Conservation (phyloP, 495 filamentous ascomycete species). For the Podospora didyma region DNA sequence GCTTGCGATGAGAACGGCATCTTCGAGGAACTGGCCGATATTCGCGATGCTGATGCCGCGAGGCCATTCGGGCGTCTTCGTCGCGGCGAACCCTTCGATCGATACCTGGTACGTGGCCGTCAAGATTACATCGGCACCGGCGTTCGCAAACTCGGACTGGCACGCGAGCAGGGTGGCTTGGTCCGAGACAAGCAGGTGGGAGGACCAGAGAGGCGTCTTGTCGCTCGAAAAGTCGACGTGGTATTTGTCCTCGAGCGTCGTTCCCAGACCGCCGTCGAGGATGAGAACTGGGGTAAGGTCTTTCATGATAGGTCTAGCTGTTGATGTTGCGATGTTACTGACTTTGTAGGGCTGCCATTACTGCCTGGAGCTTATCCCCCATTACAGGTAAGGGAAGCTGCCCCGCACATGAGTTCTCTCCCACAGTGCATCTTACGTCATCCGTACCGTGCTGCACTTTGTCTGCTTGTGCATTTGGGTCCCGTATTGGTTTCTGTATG, state of each 20-base stretch:
- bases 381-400: no score
- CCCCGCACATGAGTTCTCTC: no score
- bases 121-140: slow-evolving; percentile 56
- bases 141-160: slow-evolving; percentile 49
- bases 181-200: slow-evolving; percentile 54
- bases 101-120: slow-evolving; percentile 65
- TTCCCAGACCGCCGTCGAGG: slow-evolving; percentile 65
- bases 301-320: neutral
- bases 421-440: no score
- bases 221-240: slow-evolving; percentile 39
- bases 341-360: no score
- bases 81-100: slow-evolving; percentile 46
- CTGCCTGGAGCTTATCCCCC: no score
- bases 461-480: no score
- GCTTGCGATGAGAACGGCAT: slow-evolving; percentile 37
- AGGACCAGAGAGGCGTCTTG: slow-evolving; percentile 59
- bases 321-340: no score
- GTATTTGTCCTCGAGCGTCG: slow-evolving; percentile 56
- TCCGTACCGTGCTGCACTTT: no score
- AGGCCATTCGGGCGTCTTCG: slow-evolving; percentile 17
- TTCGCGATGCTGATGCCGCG: slow-evolving; percentile 22
- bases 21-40: slow-evolving; percentile 22
- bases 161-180: slow-evolving; percentile 44
- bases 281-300: slow-evolving; percentile 36
- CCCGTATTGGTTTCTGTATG: no score